Evolutionary conservation across 805 yeast species (phyloP).

Genomic region (Starmerella gropengiesseri): DNA sequence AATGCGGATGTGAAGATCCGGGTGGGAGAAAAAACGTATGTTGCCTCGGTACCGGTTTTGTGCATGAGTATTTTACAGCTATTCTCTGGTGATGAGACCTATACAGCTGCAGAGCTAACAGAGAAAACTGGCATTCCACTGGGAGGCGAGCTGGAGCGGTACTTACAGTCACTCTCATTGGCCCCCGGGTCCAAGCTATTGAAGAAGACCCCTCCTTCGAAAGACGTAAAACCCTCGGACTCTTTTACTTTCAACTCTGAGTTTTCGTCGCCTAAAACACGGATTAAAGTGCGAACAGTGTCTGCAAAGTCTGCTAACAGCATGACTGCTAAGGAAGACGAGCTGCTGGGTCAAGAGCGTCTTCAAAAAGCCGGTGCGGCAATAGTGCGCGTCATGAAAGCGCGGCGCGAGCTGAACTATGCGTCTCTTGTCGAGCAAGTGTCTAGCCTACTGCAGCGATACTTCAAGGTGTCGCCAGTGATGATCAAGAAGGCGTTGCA

Average conservation of each 20-base stretch:
- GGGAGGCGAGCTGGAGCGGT: conserved; percentile 54
- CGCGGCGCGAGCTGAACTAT: conserved; percentile 68
- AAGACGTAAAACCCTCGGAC: conserved; percentile 35
- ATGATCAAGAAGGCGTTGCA: conserved; percentile 83
- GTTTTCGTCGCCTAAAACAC: conserved; percentile 40
- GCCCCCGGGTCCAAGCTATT: conserved; percentile 73
- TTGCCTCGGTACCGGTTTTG: conserved; percentile 66
- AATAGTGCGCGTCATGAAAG: conserved; percentile 92
- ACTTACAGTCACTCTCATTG: conserved; percentile 71
- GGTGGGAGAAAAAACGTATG: conserved; percentile 60
- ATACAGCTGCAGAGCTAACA: conserved; percentile 52
- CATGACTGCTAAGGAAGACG: conserved; percentile 26
- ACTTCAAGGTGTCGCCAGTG: conserved; percentile 74
- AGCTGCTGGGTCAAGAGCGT: conserved; percentile 61
- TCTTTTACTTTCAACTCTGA: conserved; percentile 52
- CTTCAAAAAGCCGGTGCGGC: conserved; percentile 72
- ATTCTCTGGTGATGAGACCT: conserved; percentile 46
- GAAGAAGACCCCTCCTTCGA: conserved; percentile 45
- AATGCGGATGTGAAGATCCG: conserved; percentile 67
- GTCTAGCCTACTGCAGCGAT: conserved; percentile 61
- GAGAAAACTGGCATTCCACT: conserved; percentile 62
- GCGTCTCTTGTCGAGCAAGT: conserved; percentile 75
- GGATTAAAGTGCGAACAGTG: conserved; percentile 33
- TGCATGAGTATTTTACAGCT: conserved; percentile 69
- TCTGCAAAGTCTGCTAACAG: conserved; percentile 40